phyloP scores from a whole-genome alignment of 345 rosid genomes.

The Lepidium sativum region DNA sequence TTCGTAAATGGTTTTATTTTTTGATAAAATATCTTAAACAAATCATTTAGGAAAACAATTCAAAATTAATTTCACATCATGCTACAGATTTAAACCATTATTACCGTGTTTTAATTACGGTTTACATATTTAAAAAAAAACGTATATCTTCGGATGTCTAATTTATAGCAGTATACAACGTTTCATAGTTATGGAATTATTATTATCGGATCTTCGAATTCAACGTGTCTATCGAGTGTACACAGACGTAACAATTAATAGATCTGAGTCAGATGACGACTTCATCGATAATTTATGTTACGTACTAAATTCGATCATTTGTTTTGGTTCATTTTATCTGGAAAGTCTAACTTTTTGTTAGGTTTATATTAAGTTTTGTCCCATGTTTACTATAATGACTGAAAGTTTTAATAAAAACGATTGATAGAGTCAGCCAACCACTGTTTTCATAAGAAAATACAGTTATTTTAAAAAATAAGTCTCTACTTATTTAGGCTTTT shows the following conservation, averaged over 20 bases:
- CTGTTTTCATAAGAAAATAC: too few relatives aligned
- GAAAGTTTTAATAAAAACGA: too few relatives aligned
- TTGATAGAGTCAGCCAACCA: too few relatives aligned
- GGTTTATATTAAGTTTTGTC: not conserved
- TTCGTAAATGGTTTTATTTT: too few relatives aligned
- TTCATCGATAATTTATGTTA: not conserved
- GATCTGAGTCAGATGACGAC: not conserved
- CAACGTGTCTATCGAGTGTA: not conserved
- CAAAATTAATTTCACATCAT: too few relatives aligned
- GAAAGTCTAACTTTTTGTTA: not conserved
- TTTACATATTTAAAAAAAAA: not conserved
- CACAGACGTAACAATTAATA: not conserved
- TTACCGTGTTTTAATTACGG: not conserved
- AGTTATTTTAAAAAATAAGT: too few relatives aligned
- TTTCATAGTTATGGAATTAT: not conserved
- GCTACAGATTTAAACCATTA: too few relatives aligned
- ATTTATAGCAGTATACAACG: not conserved
- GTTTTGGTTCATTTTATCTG: not conserved
- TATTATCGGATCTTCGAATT: not conserved
- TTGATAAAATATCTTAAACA: too few relatives aligned
- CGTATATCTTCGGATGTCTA: not conserved
- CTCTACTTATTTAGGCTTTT: too few relatives aligned
- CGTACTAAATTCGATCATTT: not conserved
- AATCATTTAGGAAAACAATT: too few relatives aligned
- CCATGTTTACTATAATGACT: not conserved